phyloP scores from a whole-genome alignment of 768 basidiomycete species.

The Termitomyces sp. region DNA sequence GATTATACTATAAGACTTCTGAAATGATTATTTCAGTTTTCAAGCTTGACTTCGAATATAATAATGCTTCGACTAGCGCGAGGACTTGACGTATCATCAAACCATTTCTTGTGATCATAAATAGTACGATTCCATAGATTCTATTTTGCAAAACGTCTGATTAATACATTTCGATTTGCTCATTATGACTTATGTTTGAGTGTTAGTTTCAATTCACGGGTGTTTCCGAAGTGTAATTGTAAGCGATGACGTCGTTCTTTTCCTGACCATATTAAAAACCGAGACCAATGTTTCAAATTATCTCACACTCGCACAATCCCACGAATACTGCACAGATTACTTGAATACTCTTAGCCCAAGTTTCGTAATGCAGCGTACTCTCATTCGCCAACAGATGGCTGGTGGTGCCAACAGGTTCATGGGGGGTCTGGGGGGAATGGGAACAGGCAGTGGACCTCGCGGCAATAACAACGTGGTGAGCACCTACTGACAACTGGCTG shows the following conservation, averaged over 20 bases:
- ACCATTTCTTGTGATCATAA: constrained; percentile 33
- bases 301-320: constrained; percentile 1
- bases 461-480: constrained; percentile 18
- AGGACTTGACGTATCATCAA: constrained; percentile 33
- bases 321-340: not conserved
- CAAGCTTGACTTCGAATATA: constrained; percentile 46
- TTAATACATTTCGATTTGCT: constrained; percentile 1
- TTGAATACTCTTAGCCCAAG: not conserved
- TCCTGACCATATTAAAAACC: not conserved
- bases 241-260: constrained; percentile 12
- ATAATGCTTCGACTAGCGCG: constrained; percentile 40
- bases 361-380: constrained; percentile 10
- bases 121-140: not conserved
- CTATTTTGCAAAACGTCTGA: not conserved
- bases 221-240: not conserved
- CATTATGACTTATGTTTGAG: not conserved
- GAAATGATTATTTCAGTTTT: constrained; percentile 28
- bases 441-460: constrained; percentile 10
- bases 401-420: constrained; percentile 14
- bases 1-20: not conserved
- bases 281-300: constrained; percentile 2
- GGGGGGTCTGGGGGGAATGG: constrained; percentile 10
- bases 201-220: not conserved
- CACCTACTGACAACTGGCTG: not conserved
- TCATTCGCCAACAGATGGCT: constrained; percentile 10